phyloP scores from a whole-genome alignment of 148 eudicot genomes.

The Selenicereus undatus region DNA sequence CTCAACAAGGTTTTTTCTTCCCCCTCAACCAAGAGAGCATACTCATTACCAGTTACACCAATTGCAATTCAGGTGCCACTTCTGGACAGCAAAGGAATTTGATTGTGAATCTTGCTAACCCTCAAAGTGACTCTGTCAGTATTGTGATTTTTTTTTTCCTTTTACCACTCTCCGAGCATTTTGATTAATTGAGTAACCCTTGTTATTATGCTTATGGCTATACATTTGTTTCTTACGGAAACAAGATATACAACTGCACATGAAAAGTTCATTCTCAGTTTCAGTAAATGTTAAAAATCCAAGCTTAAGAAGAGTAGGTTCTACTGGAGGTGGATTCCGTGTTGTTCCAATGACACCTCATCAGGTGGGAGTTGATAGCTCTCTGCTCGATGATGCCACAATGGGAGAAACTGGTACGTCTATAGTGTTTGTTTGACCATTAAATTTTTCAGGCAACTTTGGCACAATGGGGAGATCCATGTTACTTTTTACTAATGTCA shows the following conservation, averaged over 20 bases:
- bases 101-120: constrained; percentile 14
- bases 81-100: constrained; percentile 18
- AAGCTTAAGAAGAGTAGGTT: constrained; percentile 30
- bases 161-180: not conserved
- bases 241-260: constrained; percentile 29
- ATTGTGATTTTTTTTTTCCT: not conserved
- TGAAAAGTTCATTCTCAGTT: constrained; percentile 34
- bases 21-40: constrained; percentile 33
- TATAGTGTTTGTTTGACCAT: not conserved
- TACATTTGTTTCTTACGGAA: constrained; percentile 14
- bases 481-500: not conserved
- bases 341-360: constrained; percentile 32
- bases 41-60: constrained; percentile 36
- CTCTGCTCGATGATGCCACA: constrained; percentile 15
- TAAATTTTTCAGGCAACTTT: not conserved
- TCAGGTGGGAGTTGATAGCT: constrained; percentile 5
- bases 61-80: constrained; percentile 22
- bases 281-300: constrained; percentile 34
- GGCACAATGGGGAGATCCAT: not conserved
- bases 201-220: not conserved
- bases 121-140: constrained; percentile 25
- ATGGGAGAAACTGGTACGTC: constrained; percentile 27
- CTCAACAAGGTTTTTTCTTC: constrained; percentile 34
- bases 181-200: not conserved
- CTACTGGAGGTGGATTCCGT: constrained; percentile 30